These are phyloP conservation scores for Phialophora verrucosa DNA, from an alignment of 2,329 filamentous ascomycete species.

Conservation along the genomic window DNA sequence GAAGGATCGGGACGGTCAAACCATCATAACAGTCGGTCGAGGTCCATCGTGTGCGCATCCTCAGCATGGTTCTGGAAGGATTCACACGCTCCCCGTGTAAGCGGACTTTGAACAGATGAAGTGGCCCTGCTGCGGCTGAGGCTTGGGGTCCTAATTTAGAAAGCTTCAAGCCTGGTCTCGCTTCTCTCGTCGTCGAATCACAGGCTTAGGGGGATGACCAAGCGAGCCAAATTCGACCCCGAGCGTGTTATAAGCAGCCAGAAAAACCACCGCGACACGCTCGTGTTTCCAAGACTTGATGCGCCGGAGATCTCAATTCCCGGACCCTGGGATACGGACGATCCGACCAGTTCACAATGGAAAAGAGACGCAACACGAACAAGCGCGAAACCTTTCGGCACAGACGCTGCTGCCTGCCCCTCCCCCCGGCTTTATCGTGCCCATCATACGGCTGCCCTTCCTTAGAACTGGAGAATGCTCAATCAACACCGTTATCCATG, in stretches of 20 bases:
- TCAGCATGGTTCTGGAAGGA: conserved; percentile 3
- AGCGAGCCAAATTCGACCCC: not conserved
- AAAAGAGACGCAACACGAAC: not conserved
- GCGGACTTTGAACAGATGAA: not conserved
- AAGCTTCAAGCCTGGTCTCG: conserved; percentile 6
- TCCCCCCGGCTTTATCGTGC: too few relatives aligned
- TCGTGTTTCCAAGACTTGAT: not conserved
- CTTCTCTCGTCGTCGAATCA: conserved; percentile 1
- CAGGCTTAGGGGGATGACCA: not conserved
- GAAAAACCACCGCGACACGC: not conserved
- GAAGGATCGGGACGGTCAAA: conserved; percentile 6
- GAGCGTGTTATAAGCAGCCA: not conserved
- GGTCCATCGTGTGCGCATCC: not conserved
- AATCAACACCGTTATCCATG: not conserved
- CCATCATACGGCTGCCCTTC: not conserved
- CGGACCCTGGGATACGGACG: not conserved
- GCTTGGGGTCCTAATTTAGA: conserved; percentile 29
- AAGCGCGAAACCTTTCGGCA: not conserved
- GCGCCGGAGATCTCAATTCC: not conserved
- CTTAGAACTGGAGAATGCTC: not conserved
- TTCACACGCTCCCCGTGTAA: not conserved
- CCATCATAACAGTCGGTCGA: not conserved
- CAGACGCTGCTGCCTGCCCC: not conserved
- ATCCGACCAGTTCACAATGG: not conserved
- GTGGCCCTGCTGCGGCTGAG: conserved; percentile 28